Evolutionary conservation across 768 basidiomycete species (phyloP).

Genomic region (Tephrocybe sp.): DNA sequence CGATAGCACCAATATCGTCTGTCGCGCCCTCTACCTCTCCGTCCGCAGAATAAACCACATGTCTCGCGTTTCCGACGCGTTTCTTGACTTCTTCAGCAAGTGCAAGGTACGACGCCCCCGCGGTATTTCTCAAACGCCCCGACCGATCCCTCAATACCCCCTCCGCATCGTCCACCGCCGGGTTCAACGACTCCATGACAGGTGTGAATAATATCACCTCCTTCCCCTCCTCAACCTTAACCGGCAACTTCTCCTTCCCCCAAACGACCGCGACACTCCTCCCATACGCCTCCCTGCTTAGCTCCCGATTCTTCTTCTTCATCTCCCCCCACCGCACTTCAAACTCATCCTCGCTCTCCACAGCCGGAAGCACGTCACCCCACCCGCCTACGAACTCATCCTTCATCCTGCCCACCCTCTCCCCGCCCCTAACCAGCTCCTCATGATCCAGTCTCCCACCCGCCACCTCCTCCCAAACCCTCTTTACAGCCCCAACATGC

Average conservation of each 20-base stretch:
- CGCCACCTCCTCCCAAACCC: slow-evolving; percentile 50
- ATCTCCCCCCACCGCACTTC: slow-evolving; percentile 31
- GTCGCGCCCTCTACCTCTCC: slow-evolving; percentile 6
- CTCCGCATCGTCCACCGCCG: slow-evolving; percentile 60
- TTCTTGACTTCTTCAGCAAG: slow-evolving; percentile 41
- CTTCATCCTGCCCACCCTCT: slow-evolving; percentile 52
- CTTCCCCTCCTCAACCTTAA: slow-evolving; percentile 23
- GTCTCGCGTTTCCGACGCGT: slow-evolving; percentile 32
- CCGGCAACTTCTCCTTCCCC: slow-evolving; percentile 38
- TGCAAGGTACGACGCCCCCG: slow-evolving; percentile 53
- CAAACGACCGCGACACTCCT: slow-evolving; percentile 47
- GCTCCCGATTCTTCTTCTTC: slow-evolving; percentile 34
- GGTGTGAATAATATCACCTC: slow-evolving; percentile 55
- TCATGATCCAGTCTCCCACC: slow-evolving; percentile 40
- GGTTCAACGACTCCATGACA: slow-evolving; percentile 54
- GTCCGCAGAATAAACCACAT: slow-evolving; percentile 43
- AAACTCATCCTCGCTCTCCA: slow-evolving; percentile 27
- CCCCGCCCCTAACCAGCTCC: slow-evolving; percentile 40
- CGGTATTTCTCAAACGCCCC: slow-evolving; percentile 54
- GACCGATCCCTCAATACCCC: slow-evolving; percentile 39
- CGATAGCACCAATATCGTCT: slow-evolving; percentile 28
- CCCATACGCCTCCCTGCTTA: slow-evolving; percentile 50
- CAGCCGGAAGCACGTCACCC: slow-evolving; percentile 35
- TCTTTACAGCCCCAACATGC: slow-evolving; percentile 55
- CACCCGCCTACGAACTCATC: slow-evolving; percentile 47